A percentile compares a stretch with the other conserved stretches of the same genome.
These are phyloP conservation scores for Pichia sp. DNA, from an alignment of 1,139 yeast species.

Conservation along the genomic window DNA sequence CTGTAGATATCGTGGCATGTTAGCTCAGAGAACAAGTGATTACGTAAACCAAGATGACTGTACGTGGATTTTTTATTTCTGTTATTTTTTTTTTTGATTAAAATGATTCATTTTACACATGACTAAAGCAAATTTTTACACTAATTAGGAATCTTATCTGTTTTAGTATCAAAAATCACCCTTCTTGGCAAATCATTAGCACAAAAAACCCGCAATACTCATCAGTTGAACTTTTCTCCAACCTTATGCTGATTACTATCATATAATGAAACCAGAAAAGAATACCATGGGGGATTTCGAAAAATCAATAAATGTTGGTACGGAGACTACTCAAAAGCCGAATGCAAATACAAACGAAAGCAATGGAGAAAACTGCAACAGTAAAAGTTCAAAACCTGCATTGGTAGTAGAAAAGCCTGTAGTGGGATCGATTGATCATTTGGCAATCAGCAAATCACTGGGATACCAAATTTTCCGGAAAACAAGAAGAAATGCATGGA, in stretches of 20 bases:
- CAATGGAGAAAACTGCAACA: neutral
- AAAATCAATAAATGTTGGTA: neutral
- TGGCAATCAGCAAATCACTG: slow-evolving; percentile 66
- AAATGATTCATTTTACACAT: neutral
- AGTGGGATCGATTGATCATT: slow-evolving; percentile 48
- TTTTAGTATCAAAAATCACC: no score
- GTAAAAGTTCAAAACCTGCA: neutral
- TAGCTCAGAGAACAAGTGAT: neutral
- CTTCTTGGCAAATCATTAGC: neutral
- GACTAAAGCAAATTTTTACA: neutral
- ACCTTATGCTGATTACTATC: neutral
- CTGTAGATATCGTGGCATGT: no score
- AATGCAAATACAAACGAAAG: neutral
- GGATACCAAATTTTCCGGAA: slow-evolving; percentile 72
- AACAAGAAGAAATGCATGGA: slow-evolving; percentile 63
- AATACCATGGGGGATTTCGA: neutral
- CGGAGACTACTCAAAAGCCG: neutral
- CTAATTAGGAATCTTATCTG: neutral
- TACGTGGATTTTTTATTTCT: neutral
- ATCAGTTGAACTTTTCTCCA: neutral
- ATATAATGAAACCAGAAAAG: neutral
- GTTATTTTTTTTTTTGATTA: neutral
- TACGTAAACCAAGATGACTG: neutral
- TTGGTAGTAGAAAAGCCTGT: slow-evolving; percentile 27
- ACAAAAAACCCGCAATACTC: neutral